phyloP scores from a whole-genome alignment of 352 stramenopile species.

The Phytophthora syringae region DNA sequence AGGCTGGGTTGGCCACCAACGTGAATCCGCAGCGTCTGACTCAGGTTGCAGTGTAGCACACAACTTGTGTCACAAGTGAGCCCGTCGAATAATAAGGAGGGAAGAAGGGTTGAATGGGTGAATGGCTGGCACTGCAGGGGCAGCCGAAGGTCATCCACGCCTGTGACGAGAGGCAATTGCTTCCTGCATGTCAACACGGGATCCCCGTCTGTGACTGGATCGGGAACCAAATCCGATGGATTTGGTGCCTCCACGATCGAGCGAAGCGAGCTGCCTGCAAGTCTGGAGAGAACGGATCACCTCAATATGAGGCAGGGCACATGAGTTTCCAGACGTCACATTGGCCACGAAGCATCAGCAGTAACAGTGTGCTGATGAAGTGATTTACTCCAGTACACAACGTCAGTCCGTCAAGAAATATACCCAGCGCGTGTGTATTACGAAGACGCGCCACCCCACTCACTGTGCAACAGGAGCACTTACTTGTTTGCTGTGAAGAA shows the following conservation, averaged over 20 bases:
- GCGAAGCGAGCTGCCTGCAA: slow-evolving; percentile 6
- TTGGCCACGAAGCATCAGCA: not conserved
- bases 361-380: too few species aligned
- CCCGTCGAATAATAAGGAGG: slow-evolving; percentile 22
- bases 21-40: too few species aligned
- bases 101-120: not conserved
- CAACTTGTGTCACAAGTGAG: slow-evolving; percentile 12
- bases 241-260: slow-evolving; percentile 29
- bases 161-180: slow-evolving; percentile 16
- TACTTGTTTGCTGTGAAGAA: not conserved
- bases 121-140: slow-evolving; percentile 9
- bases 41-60: too few species aligned
- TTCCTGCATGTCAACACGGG: too few species aligned
- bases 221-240: slow-evolving; percentile 19
- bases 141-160: not conserved
- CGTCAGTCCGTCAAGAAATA: slow-evolving; percentile 10
- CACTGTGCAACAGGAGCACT: not conserved
- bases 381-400: too few species aligned
- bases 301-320: slow-evolving; percentile 11
- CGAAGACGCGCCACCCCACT: not conserved
- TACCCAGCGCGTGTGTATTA: slow-evolving; percentile 24
- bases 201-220: slow-evolving; percentile 16
- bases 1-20: too few species aligned
- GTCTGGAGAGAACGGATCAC: too few species aligned
- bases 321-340: slow-evolving; percentile 27